These are phyloP conservation scores for Fusarium sp. DNA, from an alignment of 2,329 filamentous ascomycete species.

Conservation along the genomic window DNA sequence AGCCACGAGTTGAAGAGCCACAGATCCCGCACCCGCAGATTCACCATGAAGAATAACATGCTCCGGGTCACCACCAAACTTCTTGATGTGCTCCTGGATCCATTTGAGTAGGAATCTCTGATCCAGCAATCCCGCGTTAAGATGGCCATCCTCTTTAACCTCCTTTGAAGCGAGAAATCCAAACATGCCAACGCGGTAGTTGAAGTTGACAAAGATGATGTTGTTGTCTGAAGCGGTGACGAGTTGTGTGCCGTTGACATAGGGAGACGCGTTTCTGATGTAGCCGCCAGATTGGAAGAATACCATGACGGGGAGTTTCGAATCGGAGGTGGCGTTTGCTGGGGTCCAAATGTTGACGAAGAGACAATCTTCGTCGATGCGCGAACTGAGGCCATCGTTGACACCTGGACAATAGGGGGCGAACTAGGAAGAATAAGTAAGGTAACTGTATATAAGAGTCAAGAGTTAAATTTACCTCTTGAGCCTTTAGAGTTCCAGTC, in stretches of 20 bases:
- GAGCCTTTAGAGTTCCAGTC: constrained; percentile 49
- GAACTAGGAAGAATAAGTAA: constrained; percentile 49
- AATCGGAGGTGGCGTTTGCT: constrained; percentile 39
- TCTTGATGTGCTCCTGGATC: constrained; percentile 68
- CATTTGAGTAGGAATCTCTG: constrained; percentile 70
- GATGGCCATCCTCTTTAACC: constrained; percentile 63
- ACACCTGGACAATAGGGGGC: constrained; percentile 57
- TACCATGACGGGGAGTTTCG: constrained; percentile 53
- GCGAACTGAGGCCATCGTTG: constrained; percentile 39
- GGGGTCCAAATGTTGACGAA: constrained; percentile 62
- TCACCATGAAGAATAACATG: constrained; percentile 71
- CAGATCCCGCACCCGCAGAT: constrained; percentile 70
- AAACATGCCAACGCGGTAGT: constrained; percentile 71
- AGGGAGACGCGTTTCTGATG: constrained; percentile 58
- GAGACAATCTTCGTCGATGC: constrained; percentile 58
- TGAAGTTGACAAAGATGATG: constrained; percentile 69
- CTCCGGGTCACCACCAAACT: constrained; percentile 68
- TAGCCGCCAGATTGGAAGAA: constrained; percentile 62
- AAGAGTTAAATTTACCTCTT: constrained; percentile 41
- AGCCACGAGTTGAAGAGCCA: constrained; percentile 63
- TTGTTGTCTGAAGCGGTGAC: constrained; percentile 56
- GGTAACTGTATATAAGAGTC: not conserved
- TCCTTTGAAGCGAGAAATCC: constrained; percentile 71
- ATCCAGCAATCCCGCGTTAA: constrained; percentile 74
- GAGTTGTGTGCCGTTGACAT: constrained; percentile 62